A percentile compares a stretch with the other conserved stretches of the same genome.
These are phyloP conservation scores for Hemileccinum impolitum DNA, from an alignment of 768 basidiomycete genomes.

Conservation along the genomic window DNA sequence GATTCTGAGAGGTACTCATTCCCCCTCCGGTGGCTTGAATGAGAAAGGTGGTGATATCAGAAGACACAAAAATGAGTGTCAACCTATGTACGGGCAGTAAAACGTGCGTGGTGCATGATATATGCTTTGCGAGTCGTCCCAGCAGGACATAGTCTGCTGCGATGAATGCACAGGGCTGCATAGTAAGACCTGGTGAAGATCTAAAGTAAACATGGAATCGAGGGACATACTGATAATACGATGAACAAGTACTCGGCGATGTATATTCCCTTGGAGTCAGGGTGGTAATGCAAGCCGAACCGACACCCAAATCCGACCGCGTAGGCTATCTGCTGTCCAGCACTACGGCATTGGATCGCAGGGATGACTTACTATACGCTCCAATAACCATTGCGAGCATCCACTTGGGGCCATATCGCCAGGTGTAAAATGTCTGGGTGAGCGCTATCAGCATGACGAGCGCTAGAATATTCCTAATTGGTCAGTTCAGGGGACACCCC, in stretches of 20 bases:
- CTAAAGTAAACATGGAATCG: conserved; percentile 5
- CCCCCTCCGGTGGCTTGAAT: conserved; percentile 45
- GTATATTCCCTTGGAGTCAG: conserved; percentile 50
- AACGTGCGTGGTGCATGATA: conserved; percentile 47
- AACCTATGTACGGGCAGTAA: conserved; percentile 50
- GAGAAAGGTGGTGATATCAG: conserved; percentile 63
- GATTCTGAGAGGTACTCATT: not conserved
- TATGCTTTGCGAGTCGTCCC: conserved; percentile 52
- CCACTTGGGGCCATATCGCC: conserved; percentile 48
- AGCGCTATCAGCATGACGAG: conserved; percentile 39
- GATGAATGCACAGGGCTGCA: conserved; percentile 71
- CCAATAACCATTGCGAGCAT: conserved; percentile 65
- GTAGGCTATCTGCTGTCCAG: conserved; percentile 40
- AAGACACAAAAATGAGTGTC: conserved; percentile 55
- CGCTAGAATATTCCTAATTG: conserved; percentile 13
- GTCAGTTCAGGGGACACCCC: not conserved
- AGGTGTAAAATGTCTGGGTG: conserved; percentile 41
- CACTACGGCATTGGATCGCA: not conserved
- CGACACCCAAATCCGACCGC: conserved; percentile 54
- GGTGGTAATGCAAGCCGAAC: conserved; percentile 51
- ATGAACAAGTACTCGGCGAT: conserved; percentile 59
- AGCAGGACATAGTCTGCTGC: conserved; percentile 68
- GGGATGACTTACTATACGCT: conserved; percentile 44
- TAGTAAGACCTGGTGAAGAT: not conserved
- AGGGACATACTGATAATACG: conserved; percentile 45